These are phyloP conservation scores for Tulasnella sp. DNA, from an alignment of 768 basidiomycete genomes.

Conservation along the genomic window DNA sequence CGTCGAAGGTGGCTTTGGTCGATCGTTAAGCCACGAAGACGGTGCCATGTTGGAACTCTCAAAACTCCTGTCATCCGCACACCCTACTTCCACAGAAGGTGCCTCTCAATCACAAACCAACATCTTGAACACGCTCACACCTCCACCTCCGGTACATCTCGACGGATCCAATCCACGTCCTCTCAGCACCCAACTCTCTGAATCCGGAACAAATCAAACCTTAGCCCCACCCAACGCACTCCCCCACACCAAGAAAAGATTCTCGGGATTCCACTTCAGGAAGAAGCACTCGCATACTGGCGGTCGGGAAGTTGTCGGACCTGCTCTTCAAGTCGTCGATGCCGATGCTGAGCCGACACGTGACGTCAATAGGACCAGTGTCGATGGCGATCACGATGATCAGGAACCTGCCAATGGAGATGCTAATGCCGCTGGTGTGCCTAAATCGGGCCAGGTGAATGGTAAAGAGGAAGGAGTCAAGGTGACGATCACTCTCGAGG, in stretches of 20 bases:
- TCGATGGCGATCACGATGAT: slow-evolving; percentile 20
- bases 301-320: slow-evolving; percentile 45
- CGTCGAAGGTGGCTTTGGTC: slow-evolving; percentile 74
- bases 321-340: slow-evolving; percentile 68
- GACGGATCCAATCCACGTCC: no score
- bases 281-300: slow-evolving; percentile 34
- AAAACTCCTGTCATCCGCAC: slow-evolving; percentile 4
- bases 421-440: background rate
- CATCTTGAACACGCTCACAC: no score
- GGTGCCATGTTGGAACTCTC: slow-evolving; percentile 63
- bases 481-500: slow-evolving; percentile 66
- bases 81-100: background rate
- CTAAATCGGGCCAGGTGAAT: slow-evolving; percentile 33
- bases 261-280: slow-evolving; percentile 55
- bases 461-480: slow-evolving; percentile 49
- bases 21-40: slow-evolving; percentile 51
- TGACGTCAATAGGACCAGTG: slow-evolving; percentile 21
- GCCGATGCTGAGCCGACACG: slow-evolving; percentile 30
- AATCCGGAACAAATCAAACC: slow-evolving; percentile 2
- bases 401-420: slow-evolving; percentile 17
- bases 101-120: no score
- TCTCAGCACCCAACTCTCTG: no score
- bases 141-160: no score
- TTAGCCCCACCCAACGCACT: slow-evolving; percentile 17
- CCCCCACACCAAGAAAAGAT: slow-evolving; percentile 37